phyloP scores from a whole-genome alignment of 2,329 filamentous ascomycete genomes.

The Fusarium sp. region DNA sequence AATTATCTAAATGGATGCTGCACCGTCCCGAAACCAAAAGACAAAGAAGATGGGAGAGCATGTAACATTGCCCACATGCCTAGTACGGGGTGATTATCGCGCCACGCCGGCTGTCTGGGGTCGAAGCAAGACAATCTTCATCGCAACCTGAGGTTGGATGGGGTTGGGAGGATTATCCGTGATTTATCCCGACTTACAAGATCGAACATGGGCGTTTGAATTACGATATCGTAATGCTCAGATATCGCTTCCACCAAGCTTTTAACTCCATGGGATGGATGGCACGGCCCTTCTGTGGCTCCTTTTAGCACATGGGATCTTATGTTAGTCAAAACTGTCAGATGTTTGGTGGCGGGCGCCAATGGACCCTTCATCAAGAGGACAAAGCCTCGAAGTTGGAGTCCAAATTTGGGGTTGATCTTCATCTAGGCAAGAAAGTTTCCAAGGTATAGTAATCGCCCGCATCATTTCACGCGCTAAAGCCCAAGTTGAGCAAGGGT shows the following conservation, averaged over 20 bases:
- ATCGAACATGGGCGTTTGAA: slow-evolving; percentile 6
- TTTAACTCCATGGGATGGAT: slow-evolving; percentile 21
- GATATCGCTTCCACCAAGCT: slow-evolving; percentile 21
- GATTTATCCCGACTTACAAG: slow-evolving; percentile 5
- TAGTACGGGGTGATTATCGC: slow-evolving; percentile 6
- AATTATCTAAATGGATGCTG: slow-evolving; percentile 21
- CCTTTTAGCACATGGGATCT: slow-evolving; percentile 16
- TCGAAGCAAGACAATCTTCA: slow-evolving; percentile 8
- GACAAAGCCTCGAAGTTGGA: slow-evolving; percentile 24
- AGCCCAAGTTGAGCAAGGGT: slow-evolving; percentile 21
- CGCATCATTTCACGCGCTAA: slow-evolving; percentile 40
- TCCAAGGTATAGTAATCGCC: slow-evolving; percentile 42
- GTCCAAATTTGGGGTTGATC: slow-evolving; percentile 41
- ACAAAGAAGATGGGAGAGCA: slow-evolving; percentile 20
- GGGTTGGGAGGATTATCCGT: not conserved
- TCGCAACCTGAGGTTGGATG: not conserved
- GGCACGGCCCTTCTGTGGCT: slow-evolving; percentile 34
- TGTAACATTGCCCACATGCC: slow-evolving; percentile 23
- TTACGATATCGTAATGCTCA: slow-evolving; percentile 5
- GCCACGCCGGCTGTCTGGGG: slow-evolving; percentile 4
- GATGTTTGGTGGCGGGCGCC: slow-evolving; percentile 26
- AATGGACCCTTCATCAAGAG: slow-evolving; percentile 27
- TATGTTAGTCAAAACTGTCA: slow-evolving; percentile 35
- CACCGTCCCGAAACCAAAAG: slow-evolving; percentile 9
- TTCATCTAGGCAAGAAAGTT: slow-evolving; percentile 40